Percentiles rank a stretch among this genome's conserved stretches.
phyloP scores from a whole-genome alignment of 192 early-diverging fungal species.

The Coemansia sp. region DNA sequence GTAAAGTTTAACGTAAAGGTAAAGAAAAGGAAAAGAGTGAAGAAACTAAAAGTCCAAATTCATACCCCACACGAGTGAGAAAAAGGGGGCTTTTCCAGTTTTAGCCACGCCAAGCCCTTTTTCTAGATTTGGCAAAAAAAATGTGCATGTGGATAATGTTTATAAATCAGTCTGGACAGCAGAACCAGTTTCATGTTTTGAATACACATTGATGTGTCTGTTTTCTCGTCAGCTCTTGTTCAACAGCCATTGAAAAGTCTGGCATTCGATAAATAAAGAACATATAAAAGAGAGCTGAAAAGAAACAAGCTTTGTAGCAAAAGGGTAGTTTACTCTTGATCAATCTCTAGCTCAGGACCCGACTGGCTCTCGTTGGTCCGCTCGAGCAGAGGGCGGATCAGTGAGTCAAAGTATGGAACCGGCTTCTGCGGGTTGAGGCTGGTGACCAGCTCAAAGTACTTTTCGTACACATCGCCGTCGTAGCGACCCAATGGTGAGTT shows the following conservation, averaged over 20 bases:
- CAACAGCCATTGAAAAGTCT: background rate
- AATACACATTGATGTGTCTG: too few species aligned
- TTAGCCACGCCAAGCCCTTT: background rate
- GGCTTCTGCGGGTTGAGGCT: slow-evolving; percentile 69
- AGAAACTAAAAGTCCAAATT: background rate
- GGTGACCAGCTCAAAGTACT: slow-evolving; percentile 85
- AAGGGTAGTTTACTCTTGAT: slow-evolving; percentile 35
- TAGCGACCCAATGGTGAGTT: slow-evolving; percentile 84
- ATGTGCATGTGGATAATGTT: background rate
- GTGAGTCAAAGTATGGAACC: slow-evolving; percentile 75
- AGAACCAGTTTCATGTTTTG: too few species aligned
- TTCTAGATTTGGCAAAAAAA: background rate
- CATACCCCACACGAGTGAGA: background rate
- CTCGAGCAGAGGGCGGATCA: slow-evolving; percentile 76
- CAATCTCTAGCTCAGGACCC: slow-evolving; percentile 67
- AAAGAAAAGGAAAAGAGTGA: slow-evolving; percentile 4
- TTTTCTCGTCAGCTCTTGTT: too few species aligned
- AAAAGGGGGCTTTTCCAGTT: background rate
- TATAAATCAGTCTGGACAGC: background rate
- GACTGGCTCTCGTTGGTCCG: slow-evolving; percentile 59
- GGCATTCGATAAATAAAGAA: background rate
- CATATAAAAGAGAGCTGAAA: background rate
- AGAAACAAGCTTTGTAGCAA: background rate
- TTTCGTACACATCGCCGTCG: slow-evolving; percentile 82
- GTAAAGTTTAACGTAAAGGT: background rate